A percentile compares a stretch with the other conserved stretches of the same genome.
These are phyloP conservation scores for Sporisorium iseilematis-ciliati DNA, from an alignment of 1,284 basidiomycete species.

Conservation along the genomic window DNA sequence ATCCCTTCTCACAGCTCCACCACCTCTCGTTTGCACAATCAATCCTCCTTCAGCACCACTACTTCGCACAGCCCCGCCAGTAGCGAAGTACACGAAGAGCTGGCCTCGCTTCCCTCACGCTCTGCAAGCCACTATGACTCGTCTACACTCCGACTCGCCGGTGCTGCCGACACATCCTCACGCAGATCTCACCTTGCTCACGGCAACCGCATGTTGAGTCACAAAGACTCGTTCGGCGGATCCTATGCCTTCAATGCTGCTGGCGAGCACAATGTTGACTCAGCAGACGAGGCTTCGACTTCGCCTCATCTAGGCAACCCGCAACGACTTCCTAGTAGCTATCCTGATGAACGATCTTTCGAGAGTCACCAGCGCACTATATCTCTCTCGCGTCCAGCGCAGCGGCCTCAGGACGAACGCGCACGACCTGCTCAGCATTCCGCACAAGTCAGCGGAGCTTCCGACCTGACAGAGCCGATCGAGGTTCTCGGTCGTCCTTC, in stretches of 20 bases:
- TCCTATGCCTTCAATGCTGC: constrained; percentile 25
- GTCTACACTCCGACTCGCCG: constrained; percentile 13
- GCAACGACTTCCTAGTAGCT: not conserved
- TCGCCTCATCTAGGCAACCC: constrained; percentile 3
- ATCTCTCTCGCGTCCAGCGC: constrained; percentile 26
- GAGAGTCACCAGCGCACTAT: constrained; percentile 29
- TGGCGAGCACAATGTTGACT: constrained; percentile 18
- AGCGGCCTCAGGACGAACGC: constrained; percentile 4
- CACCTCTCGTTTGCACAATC: constrained; percentile 27
- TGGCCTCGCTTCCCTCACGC: constrained; percentile 16
- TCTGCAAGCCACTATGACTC: constrained; percentile 21
- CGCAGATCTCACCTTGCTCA: constrained; percentile 30
- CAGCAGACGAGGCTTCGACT: constrained; percentile 17
- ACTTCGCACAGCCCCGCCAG: constrained; percentile 31
- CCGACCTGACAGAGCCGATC: constrained; percentile 34
- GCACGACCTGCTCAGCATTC: not conserved
- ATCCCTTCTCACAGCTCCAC: constrained; percentile 31
- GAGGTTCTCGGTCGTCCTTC: constrained; percentile 36
- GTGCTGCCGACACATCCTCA: constrained; percentile 13
- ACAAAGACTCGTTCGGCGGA: constrained; percentile 52
- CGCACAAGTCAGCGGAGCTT: constrained; percentile 3
- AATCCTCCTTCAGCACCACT: constrained; percentile 42
- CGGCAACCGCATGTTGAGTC: constrained; percentile 28
- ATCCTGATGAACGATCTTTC: not conserved
- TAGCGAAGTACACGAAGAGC: constrained; percentile 45